phyloP scores from a whole-genome alignment of 306 rosid genomes.

The Vigna mungo region DNA sequence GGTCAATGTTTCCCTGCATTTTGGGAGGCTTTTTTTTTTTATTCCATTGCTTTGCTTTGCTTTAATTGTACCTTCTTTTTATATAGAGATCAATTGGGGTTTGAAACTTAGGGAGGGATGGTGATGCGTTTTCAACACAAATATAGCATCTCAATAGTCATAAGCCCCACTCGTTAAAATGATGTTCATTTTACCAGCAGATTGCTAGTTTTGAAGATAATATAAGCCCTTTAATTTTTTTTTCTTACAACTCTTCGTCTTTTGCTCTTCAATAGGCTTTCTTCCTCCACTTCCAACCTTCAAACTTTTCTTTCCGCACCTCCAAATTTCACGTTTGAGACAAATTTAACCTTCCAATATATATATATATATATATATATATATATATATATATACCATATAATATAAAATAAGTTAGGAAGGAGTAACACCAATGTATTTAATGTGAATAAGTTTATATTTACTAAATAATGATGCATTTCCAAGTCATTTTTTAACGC shows the following conservation, averaged over 20 bases:
- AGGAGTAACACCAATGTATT: no score
- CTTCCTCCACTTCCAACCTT: no score
- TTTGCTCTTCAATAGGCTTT: not conserved
- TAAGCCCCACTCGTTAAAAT: slow-evolving; percentile 11
- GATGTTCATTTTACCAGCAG: slow-evolving; percentile 14
- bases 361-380: no score
- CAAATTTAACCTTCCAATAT: no score
- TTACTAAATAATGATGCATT: no score
- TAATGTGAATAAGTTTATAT: no score
- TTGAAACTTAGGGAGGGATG: slow-evolving; percentile 27
- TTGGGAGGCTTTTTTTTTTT: slow-evolving; percentile 45
- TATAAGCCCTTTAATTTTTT: not conserved
- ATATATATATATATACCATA: no score
- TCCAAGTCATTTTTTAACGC: no score
- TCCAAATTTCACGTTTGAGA: no score
- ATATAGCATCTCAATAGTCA: slow-evolving; percentile 36
- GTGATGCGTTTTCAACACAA: not conserved
- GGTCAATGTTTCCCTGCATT: slow-evolving; percentile 59
- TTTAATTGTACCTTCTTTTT: slow-evolving; percentile 35
- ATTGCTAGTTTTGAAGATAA: slow-evolving; percentile 23
- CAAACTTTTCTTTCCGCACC: no score
- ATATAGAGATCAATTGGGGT: slow-evolving; percentile 49
- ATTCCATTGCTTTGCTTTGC: slow-evolving; percentile 30
- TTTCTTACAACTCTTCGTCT: not conserved
- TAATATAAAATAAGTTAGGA: no score